phyloP scores from a whole-genome alignment of 2,329 filamentous ascomycete species.

The Nemania sp. region DNA sequence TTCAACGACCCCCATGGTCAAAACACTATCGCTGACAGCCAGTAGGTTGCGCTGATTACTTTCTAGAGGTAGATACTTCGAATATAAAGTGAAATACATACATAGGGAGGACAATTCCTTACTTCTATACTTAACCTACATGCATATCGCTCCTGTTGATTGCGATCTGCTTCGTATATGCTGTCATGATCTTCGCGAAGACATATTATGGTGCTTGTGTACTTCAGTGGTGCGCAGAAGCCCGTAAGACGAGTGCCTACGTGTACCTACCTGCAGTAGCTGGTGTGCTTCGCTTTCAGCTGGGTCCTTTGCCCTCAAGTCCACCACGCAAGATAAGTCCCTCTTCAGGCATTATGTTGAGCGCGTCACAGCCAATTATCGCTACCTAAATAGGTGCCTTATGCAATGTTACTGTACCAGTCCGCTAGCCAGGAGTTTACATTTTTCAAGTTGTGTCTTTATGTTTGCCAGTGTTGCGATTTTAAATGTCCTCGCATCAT shows the following conservation, averaged over 20 bases:
- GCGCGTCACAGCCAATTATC: constrained; percentile 8
- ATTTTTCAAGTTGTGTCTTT: not conserved
- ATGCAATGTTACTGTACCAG: not conserved
- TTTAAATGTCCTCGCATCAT: too few species aligned
- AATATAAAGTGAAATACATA: not conserved
- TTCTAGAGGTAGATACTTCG: too few species aligned
- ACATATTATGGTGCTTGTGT: not conserved
- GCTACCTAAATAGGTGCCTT: not conserved
- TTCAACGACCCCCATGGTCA: constrained; percentile 1
- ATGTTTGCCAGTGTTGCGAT: not conserved
- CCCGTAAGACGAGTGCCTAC: not conserved
- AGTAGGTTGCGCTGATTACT: not conserved
- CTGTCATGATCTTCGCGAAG: constrained; percentile 13
- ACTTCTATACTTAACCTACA: not conserved
- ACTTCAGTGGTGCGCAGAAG: constrained; percentile 5
- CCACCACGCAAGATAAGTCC: not conserved
- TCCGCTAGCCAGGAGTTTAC: constrained; percentile 7
- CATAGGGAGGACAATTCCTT: not conserved
- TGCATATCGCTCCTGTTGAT: not conserved
- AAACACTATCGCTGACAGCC: not conserved
- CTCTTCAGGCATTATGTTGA: not conserved
- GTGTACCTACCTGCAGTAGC: not conserved
- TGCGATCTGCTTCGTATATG: not conserved
- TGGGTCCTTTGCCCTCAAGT: not conserved
- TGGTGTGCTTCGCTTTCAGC: constrained; percentile 1